Evolutionary conservation across 2,329 filamentous ascomycete species (phyloP), one percentile per base, ranked within the genome.

Genomic region (Trichophyton schoenleinii): DNA sequence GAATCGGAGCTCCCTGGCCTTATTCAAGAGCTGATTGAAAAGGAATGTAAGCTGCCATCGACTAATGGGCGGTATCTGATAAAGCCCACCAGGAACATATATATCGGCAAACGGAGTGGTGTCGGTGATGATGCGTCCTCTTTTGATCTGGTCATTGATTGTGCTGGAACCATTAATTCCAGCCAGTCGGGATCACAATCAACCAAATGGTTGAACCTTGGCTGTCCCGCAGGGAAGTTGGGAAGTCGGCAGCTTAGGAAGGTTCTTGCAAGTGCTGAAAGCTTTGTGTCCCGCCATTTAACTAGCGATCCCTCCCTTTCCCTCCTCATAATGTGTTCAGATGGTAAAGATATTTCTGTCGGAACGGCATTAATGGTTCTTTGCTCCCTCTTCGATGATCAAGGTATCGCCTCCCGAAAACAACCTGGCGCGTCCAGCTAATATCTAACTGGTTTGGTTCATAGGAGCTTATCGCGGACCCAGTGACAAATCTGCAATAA

Each of bases 161-260:
- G 66, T 67, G 76, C 68, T 68, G 77, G 62, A 63, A 65, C 64
- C 48, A 61, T 48, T 15, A 25, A 48, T 22, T 64, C 57, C 9
- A 64, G 68, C 79, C 58, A 61, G 13, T 65, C 34, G 34, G 11
- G 11, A 38, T 13, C 9, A 11, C 34, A 38, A 38, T 38, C 72
- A 66, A 58, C 73, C 9, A 68, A 71, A 59, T 67, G 69, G 62
- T 69, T 82, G 60, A 80, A 79, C 64, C 80, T 94, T 18, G 81
- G 83, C 0, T 82, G 92, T 63, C 84, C 85, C 1, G 81, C 83
- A 57, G 83, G 83, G 42, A 96, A 96, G 74, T 73, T 85, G 3
- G 92, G 90, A 0, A 91, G 89, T 68, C 85, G 91, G n/a, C 85
- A 88, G 66, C 78, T 97, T n/a, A 84, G 92, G 7, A 76, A 80